Evolutionary conservation across 2,329 filamentous ascomycete species (phyloP).

Genomic region (Pezicula radicicola): DNA sequence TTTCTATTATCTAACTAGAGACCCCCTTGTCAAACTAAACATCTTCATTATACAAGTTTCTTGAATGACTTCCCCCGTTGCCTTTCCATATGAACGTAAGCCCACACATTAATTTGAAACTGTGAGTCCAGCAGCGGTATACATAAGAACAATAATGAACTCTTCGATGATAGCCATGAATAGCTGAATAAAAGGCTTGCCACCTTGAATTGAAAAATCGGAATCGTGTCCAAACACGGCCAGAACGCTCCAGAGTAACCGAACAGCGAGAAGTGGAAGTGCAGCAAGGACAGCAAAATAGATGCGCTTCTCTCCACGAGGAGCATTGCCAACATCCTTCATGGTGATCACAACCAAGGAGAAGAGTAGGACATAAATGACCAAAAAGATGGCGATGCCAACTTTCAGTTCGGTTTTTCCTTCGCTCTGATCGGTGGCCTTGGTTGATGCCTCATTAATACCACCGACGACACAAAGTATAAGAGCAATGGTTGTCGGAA

Average conservation of each 20-base stretch:
- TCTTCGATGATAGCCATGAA: slow-evolving; percentile 30
- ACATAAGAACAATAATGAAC: slow-evolving; percentile 26
- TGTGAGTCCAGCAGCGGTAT: slow-evolving; percentile 19
- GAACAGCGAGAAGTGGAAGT: slow-evolving; percentile 27
- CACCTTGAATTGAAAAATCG: slow-evolving; percentile 20
- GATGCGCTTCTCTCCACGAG: slow-evolving; percentile 25
- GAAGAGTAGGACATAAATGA: slow-evolving; percentile 22
- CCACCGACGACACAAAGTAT: slow-evolving; percentile 28
- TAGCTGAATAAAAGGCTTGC: slow-evolving; percentile 23
- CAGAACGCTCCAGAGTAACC: slow-evolving; percentile 28
- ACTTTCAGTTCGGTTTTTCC: slow-evolving; percentile 20
- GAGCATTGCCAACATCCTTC: slow-evolving; percentile 21
- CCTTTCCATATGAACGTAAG: too few relatives aligned
- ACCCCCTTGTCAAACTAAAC: too few relatives aligned
- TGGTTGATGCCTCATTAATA: slow-evolving; percentile 12
- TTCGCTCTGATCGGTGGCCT: slow-evolving; percentile 12
- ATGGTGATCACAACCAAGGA: slow-evolving; percentile 18
- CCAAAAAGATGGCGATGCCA: slow-evolving; percentile 25
- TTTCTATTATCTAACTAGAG: too few relatives aligned
- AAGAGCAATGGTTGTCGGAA: slow-evolving; percentile 23
- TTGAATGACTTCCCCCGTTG: too few relatives aligned
- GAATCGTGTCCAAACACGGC: slow-evolving; percentile 20
- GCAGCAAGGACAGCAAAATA: slow-evolving; percentile 25
- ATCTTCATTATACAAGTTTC: too few relatives aligned
- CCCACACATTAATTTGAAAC: background rate